phyloP scores from a whole-genome alignment of 2,329 filamentous ascomycete genomes.

The Aspergillus vadensis region DNA sequence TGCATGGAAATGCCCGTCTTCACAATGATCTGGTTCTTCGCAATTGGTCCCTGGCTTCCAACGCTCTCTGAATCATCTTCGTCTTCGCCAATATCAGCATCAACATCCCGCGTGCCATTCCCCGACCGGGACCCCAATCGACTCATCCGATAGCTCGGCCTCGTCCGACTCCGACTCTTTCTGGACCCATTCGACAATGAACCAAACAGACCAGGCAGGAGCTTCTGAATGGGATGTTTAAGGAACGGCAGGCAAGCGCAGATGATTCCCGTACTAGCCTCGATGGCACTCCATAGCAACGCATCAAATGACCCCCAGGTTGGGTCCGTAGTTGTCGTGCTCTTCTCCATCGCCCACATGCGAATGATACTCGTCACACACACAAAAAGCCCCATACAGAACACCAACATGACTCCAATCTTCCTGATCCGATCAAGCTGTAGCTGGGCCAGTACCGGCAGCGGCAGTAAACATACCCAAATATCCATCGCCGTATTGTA shows the following conservation, averaged over 20 bases:
- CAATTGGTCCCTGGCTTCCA: slow-evolving; percentile 5
- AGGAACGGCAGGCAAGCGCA: slow-evolving; percentile 13
- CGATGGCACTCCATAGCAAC: slow-evolving; percentile 12
- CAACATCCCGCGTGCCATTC: not conserved
- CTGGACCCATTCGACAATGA: not conserved
- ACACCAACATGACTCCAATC: slow-evolving; percentile 8
- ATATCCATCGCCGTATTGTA: slow-evolving; percentile 7
- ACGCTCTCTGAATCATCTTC: slow-evolving; percentile 7
- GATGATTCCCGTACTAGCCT: slow-evolving; percentile 13
- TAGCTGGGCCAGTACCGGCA: slow-evolving; percentile 3
- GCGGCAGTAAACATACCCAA: slow-evolving; percentile 9
- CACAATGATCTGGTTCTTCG: slow-evolving; percentile 10
- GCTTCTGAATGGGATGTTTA: slow-evolving; percentile 6
- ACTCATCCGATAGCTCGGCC: slow-evolving; percentile 9
- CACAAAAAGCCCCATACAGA: slow-evolving; percentile 10
- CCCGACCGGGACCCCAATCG: not conserved
- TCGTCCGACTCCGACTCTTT: not conserved
- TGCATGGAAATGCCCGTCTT: slow-evolving; percentile 10
- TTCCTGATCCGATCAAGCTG: slow-evolving; percentile 6
- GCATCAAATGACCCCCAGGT: slow-evolving; percentile 10
- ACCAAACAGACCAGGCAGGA: slow-evolving; percentile 1
- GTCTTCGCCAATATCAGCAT: not conserved
- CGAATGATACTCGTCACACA: slow-evolving; percentile 9
- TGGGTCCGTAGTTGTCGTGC: not conserved
- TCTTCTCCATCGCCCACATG: slow-evolving; percentile 11